These are phyloP conservation scores for Copromyces sp. DNA, from an alignment of 495 filamentous ascomycete genomes.

Conservation along the genomic window DNA sequence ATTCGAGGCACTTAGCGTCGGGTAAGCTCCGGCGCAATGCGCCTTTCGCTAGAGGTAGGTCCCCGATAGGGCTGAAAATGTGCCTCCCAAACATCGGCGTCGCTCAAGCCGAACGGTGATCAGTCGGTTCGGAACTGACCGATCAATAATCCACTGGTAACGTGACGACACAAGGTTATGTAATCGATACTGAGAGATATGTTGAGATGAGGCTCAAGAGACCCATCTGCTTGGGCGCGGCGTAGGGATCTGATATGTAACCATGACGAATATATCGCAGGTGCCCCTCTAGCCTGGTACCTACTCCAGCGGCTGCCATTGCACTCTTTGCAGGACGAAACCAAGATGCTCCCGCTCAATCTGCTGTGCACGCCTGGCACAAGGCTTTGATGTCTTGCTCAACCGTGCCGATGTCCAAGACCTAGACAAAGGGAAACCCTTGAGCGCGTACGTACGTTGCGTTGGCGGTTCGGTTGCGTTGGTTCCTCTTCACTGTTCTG, in stretches of 20 bases:
- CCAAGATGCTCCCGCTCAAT: neutral
- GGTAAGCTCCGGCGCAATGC: neutral
- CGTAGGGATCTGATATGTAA: neutral
- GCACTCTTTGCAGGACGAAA: neutral
- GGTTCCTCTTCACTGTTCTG: neutral
- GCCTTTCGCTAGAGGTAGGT: neutral
- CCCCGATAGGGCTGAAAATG: neutral
- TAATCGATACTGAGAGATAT: neutral
- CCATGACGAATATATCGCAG: neutral
- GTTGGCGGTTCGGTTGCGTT: neutral
- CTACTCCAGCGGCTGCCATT: too few relatives aligned
- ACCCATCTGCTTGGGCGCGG: neutral
- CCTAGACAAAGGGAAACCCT: neutral
- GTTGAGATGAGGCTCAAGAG: neutral
- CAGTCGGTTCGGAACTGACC: neutral
- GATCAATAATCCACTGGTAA: neutral
- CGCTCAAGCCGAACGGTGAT: neutral
- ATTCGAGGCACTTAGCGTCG: neutral
- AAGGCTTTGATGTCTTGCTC: neutral
- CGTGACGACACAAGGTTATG: neutral
- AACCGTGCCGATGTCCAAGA: neutral
- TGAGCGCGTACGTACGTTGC: neutral
- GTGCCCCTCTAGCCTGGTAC: neutral
- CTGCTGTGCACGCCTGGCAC: neutral
- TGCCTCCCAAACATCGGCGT: neutral